A percentile compares a stretch with the other conserved stretches of the same genome.
phyloP scores from a whole-genome alignment of 192 early-diverging fungal species.

The Coemansia sp. region DNA sequence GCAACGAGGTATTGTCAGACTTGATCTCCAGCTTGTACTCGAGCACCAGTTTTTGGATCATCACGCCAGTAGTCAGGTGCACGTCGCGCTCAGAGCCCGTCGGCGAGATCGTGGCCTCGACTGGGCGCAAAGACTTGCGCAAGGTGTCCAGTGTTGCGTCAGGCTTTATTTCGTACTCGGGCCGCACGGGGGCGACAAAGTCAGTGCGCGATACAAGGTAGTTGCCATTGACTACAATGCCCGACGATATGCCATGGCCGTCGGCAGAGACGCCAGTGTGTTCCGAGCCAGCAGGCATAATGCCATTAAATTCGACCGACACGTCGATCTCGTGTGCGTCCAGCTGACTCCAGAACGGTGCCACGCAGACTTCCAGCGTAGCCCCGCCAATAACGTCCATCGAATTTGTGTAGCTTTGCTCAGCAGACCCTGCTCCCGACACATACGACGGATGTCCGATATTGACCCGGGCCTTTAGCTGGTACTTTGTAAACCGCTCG shows the following conservation, averaged over 20 bases:
- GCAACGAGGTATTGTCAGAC: constrained; percentile 42
- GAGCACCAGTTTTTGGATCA: constrained; percentile 71
- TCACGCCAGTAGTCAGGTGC: constrained; percentile 62
- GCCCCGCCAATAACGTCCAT: constrained; percentile 64
- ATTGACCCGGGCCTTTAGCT: constrained; percentile 57
- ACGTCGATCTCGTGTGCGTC: constrained; percentile 69
- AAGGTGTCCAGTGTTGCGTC: constrained; percentile 59
- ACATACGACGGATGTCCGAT: constrained; percentile 64
- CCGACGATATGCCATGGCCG: constrained; percentile 10
- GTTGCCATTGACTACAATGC: constrained; percentile 47
- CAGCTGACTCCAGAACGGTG: constrained; percentile 87
- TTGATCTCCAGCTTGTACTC: constrained; percentile 73
- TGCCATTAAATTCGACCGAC: constrained; percentile 77
- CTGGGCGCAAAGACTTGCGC: constrained; percentile 68
- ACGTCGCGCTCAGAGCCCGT: constrained; percentile 69
- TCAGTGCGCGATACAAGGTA: constrained; percentile 68
- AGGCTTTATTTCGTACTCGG: constrained; percentile 66
- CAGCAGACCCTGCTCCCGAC: constrained; percentile 59
- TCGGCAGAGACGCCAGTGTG: constrained; percentile 32
- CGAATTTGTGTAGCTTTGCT: constrained; percentile 55
- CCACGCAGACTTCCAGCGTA: constrained; percentile 79
- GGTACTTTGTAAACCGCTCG: constrained; percentile 60
- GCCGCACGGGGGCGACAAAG: constrained; percentile 65
- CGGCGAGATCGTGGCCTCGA: constrained; percentile 61
- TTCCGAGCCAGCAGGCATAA: constrained; percentile 53